Base-by-base conservation (phyloP, 2,329 filamentous ascomycete species). In the Xylaria sp. region DNA sequence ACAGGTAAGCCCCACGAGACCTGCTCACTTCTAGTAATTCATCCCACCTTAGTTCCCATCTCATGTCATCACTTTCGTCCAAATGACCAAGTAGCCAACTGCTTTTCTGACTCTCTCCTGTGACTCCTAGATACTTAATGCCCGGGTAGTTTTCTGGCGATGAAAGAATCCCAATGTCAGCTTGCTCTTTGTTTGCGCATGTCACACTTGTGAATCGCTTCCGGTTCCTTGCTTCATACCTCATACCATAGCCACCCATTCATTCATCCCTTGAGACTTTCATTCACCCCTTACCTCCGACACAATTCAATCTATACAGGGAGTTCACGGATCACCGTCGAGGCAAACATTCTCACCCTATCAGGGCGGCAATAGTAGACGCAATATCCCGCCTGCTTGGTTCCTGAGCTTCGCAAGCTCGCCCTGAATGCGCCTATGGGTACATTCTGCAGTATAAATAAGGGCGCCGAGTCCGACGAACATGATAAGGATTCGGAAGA, bases 401-500 rank as follows among this genome's bases (percentile, higher is more conserved):
- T 57, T 53, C 57, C 13, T 54, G 40, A 23, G 37, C 47, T 27
- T 60, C 35, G 50, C 50, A 50, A 29, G 42, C 60, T 58, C 55
- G 54, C 55, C 37, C 5, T 25, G 50, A 42, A 70, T 75, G 69
- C 70, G 40, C 74, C 65, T 65, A 78, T 78, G 75, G 76, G 75
- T 58, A 60, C 29, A 10, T 32, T 71, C 12, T 76, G 75, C 60
- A 73, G 73, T 66, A 72, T 71, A 63, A 64, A 75, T 73, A 76
- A 72, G 70, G 72, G 70, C 63, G 58, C 64, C 37, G 60, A 73
- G 63, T 70, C 71, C 55, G 72, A 73, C 55, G 71, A 73, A 50
- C 60, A 71, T 71, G 73, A 74, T 57, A 75, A 75, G 29, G 40
- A 64, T 42, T 57, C 55, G 54, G 67, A 72, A 10, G 60, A 69